phyloP scores from a whole-genome alignment of 108 stramenopile species.

The Schizochytrium sp. region DNA sequence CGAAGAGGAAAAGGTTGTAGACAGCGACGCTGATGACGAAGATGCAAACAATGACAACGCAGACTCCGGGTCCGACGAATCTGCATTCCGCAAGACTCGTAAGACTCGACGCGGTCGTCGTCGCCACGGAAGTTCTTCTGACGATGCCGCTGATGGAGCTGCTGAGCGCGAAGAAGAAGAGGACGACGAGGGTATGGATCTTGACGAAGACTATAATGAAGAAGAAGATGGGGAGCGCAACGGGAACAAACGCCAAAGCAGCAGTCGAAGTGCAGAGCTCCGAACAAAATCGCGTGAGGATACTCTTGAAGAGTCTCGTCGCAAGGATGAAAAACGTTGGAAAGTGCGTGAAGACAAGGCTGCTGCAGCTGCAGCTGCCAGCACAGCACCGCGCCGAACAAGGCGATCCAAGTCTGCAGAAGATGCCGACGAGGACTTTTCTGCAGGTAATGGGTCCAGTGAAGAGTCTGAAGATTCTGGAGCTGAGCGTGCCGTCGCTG shows the following conservation, averaged over 20 bases:
- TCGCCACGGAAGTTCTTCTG: background rate
- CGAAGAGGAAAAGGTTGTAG: background rate
- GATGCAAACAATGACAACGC: background rate
- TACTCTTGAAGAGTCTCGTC: background rate
- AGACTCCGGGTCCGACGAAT: background rate
- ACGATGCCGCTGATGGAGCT: background rate
- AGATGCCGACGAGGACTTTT: slow-evolving; percentile 19
- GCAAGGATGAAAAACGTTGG: slow-evolving; percentile 1
- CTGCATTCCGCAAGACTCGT: background rate
- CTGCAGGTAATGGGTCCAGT: background rate
- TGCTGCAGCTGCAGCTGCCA: too few species aligned
- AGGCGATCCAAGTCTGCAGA: slow-evolving; percentile 15
- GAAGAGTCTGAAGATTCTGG: background rate
- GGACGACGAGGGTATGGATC: background rate
- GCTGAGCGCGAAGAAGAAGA: background rate
- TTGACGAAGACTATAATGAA: background rate
- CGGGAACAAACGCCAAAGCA: background rate
- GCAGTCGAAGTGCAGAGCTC: background rate
- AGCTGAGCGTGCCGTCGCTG: background rate
- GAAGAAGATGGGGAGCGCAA: background rate
- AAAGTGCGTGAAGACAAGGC: slow-evolving; percentile 8
- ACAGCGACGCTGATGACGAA: slow-evolving; percentile 40
- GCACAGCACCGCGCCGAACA: too few species aligned
- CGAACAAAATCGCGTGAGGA: background rate
- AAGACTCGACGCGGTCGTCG: background rate